Percentiles rank a stretch among this genome's conserved stretches.
These are phyloP conservation scores for Fusarium lateritium DNA, from an alignment of 2,329 filamentous ascomycete species.

Conservation along the genomic window DNA sequence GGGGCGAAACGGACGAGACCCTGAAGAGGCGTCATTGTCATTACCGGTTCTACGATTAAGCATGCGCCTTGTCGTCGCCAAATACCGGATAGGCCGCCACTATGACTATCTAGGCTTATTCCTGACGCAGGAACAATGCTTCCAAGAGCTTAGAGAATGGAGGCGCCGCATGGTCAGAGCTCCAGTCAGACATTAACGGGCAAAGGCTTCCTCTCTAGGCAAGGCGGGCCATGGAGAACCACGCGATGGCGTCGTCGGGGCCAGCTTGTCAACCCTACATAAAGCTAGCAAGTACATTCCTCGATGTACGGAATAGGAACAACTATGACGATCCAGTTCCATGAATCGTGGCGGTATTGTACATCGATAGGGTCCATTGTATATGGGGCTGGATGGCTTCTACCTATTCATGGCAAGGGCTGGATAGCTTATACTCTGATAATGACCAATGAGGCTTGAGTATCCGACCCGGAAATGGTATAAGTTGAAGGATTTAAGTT, in stretches of 20 bases:
- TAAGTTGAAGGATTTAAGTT: slow-evolving; percentile 6
- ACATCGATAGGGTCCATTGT: not conserved
- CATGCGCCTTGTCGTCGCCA: slow-evolving; percentile 8
- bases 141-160: slow-evolving; percentile 8
- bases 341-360: slow-evolving; percentile 6
- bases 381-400: not conserved
- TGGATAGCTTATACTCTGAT: not conserved
- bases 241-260: slow-evolving; percentile 3
- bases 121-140: slow-evolving; percentile 24
- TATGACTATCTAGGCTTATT: not conserved
- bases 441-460: slow-evolving; percentile 8
- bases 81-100: slow-evolving; percentile 28
- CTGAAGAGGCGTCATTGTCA: slow-evolving; percentile 14
- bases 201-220: slow-evolving; percentile 5
- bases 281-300: slow-evolving; percentile 4
- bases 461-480: slow-evolving; percentile 24
- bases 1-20: slow-evolving; percentile 25
- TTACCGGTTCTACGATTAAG: slow-evolving; percentile 3
- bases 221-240: not conserved
- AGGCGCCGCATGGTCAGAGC: slow-evolving; percentile 2
- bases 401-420: not conserved
- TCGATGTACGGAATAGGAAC: slow-evolving; percentile 8
- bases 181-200: slow-evolving; percentile 4
- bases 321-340: not conserved
- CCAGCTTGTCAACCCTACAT: not conserved